phyloP scores from a whole-genome alignment of 768 basidiomycete species.

The Suillus americanus region DNA sequence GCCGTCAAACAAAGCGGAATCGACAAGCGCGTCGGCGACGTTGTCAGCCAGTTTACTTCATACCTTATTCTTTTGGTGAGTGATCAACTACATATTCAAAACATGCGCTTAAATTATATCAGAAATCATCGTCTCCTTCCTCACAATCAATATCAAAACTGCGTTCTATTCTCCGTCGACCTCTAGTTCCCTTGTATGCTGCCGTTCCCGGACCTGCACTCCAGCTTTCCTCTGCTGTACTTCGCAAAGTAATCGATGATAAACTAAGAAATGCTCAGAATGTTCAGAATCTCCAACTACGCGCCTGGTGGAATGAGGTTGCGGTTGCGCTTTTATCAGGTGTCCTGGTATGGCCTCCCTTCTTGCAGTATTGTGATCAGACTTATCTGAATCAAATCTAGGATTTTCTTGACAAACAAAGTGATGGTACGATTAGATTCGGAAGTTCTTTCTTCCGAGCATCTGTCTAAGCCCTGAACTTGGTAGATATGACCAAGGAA shows the following conservation, averaged over 20 bases:
- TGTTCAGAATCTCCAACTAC: slow-evolving; percentile 18
- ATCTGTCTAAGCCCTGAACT: background rate
- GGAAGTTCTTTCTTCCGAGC: background rate
- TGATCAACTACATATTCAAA: background rate
- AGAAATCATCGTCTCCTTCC: slow-evolving; percentile 43
- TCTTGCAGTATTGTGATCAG: background rate
- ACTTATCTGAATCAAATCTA: slow-evolving; percentile 12
- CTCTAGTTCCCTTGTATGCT: slow-evolving; percentile 45
- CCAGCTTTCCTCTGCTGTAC: slow-evolving; percentile 40
- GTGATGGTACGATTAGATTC: slow-evolving; percentile 13
- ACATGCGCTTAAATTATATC: background rate
- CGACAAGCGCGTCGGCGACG: slow-evolving; percentile 31
- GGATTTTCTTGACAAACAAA: slow-evolving; percentile 25
- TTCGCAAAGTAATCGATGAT: slow-evolving; percentile 38
- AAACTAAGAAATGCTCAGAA: slow-evolving; percentile 34
- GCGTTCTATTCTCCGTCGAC: slow-evolving; percentile 39
- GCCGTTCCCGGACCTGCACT: slow-evolving; percentile 39
- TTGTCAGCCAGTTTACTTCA: slow-evolving; percentile 41
- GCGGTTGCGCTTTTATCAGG: slow-evolving; percentile 53
- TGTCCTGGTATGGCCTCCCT: slow-evolving; percentile 38
- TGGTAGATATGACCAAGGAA: slow-evolving; percentile 23
- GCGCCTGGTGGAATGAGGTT: slow-evolving; percentile 44
- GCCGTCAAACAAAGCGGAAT: slow-evolving; percentile 28
- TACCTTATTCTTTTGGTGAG: slow-evolving; percentile 45
- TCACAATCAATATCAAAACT: slow-evolving; percentile 39